Evolutionary conservation across 352 stramenopile genomes (phyloP).

Genomic region (Pseudoperonospora humuli): DNA sequence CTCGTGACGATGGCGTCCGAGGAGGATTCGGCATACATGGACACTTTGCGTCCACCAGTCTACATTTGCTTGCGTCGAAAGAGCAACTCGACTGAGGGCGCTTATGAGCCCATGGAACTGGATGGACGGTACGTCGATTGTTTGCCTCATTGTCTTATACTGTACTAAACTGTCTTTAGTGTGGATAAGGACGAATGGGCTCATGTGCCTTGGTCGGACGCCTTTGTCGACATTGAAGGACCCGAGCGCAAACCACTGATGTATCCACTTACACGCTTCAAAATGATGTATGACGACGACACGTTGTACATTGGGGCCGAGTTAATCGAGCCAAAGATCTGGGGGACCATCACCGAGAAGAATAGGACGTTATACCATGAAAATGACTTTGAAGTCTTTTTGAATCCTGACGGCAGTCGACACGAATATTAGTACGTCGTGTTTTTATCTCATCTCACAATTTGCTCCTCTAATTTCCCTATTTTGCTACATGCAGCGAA

Average conservation of each 20-base stretch:
- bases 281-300: conserved; percentile 80
- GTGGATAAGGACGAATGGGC: conserved; percentile 63
- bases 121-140: conserved; percentile 37
- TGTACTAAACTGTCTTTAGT: too few relatives aligned
- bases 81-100: conserved; percentile 8
- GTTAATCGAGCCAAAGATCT: conserved; percentile 64
- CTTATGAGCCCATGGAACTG: conserved; percentile 32
- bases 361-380: conserved; percentile 84
- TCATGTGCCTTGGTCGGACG: conserved; percentile 55
- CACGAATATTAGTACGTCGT: conserved; percentile 85
- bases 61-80: conserved; percentile 64
- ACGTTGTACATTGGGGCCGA: conserved; percentile 63
- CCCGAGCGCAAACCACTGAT: conserved; percentile 29
- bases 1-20: conserved; percentile 9
- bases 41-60: conserved; percentile 48
- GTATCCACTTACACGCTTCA: conserved; percentile 47
- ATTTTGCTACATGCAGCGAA: conserved; percentile 47
- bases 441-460: too few relatives aligned
- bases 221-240: conserved; percentile 79
- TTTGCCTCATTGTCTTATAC: conserved; percentile 3
- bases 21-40: conserved; percentile 40
- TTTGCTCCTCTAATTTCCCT: too few relatives aligned
- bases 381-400: conserved; percentile 91
- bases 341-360: conserved; percentile 57
- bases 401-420: conserved; percentile 75